These are phyloP conservation scores for Pseudogymnoascus sp. DNA, from an alignment of 2,329 filamentous ascomycete species.

Conservation along the genomic window DNA sequence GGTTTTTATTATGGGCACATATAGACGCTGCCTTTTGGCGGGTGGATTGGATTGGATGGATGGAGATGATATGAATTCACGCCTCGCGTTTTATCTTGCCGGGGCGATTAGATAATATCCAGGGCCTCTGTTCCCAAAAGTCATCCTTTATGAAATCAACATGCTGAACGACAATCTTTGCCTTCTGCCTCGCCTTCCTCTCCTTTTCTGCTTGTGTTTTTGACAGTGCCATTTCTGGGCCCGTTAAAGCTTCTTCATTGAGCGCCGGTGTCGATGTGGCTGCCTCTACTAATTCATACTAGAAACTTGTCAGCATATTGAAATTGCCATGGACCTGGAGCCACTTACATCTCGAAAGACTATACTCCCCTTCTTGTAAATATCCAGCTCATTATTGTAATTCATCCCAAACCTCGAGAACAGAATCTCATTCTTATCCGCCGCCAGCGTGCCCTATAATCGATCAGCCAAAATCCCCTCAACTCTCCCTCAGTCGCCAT, in stretches of 20 bases:
- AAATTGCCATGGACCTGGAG: neutral
- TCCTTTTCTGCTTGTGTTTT: conserved; percentile 80
- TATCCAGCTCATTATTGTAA: conserved; percentile 92
- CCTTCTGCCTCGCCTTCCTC: conserved; percentile 71
- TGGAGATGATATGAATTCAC: conserved; percentile 15
- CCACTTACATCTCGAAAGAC: conserved; percentile 59
- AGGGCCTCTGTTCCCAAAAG: conserved; percentile 84
- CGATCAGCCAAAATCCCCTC: conserved; percentile 17
- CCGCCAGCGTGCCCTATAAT: conserved; percentile 65
- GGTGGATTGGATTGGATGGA: neutral
- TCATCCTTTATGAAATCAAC: conserved; percentile 91
- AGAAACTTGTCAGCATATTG: conserved; percentile 9
- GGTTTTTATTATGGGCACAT: neutral
- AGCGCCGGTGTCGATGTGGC: conserved; percentile 17
- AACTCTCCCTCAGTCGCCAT: neutral
- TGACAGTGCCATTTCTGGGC: conserved; percentile 51
- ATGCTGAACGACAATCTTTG: conserved; percentile 72
- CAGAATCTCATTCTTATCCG: conserved; percentile 93
- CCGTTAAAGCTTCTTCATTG: conserved; percentile 32
- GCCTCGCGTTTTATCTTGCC: conserved; percentile 58
- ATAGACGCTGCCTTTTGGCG: neutral
- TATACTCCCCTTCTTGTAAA: conserved; percentile 89
- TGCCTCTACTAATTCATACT: conserved; percentile 66
- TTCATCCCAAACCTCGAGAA: conserved; percentile 87
- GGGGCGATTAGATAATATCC: conserved; percentile 69